phyloP scores from a whole-genome alignment of 495 filamentous ascomycete genomes.

The Penicillium herquei region DNA sequence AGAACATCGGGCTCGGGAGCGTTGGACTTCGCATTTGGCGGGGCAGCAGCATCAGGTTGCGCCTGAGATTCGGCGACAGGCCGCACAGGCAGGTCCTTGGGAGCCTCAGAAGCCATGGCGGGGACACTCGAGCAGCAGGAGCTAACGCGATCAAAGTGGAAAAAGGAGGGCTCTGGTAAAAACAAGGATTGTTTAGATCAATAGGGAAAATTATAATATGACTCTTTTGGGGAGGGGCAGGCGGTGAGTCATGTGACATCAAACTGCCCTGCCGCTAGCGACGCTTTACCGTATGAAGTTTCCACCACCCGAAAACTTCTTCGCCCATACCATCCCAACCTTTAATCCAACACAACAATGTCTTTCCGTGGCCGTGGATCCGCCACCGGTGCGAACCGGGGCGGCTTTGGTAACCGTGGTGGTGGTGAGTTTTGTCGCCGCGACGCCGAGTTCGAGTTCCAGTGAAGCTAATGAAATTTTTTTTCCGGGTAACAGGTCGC shows the following conservation, averaged over 20 bases:
- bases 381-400: slow-evolving; percentile 49
- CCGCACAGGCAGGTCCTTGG: slow-evolving; percentile 42
- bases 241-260: slow-evolving; percentile 43
- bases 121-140: slow-evolving; percentile 13
- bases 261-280: slow-evolving; percentile 46
- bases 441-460: slow-evolving; percentile 4
- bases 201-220: slow-evolving; percentile 11
- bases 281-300: slow-evolving; percentile 51
- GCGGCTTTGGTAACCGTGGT: slow-evolving; percentile 48
- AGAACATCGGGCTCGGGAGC: slow-evolving; percentile 45
- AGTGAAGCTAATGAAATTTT: slow-evolving; percentile 42
- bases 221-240: slow-evolving; percentile 26
- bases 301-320: slow-evolving; percentile 53
- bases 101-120: slow-evolving; percentile 40
- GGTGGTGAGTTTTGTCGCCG: slow-evolving; percentile 34
- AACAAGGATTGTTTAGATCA: background rate
- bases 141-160: slow-evolving; percentile 18
- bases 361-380: slow-evolving; percentile 53
- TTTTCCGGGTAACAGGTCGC: slow-evolving; percentile 48
- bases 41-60: slow-evolving; percentile 28
- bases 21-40: slow-evolving; percentile 30
- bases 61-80: slow-evolving; percentile 35
- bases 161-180: background rate
- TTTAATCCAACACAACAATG: slow-evolving; percentile 35
- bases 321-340: slow-evolving; percentile 25